Conservation (phyloP, 495 filamentous ascomycete species). For the Aspergillus steynii region DNA sequence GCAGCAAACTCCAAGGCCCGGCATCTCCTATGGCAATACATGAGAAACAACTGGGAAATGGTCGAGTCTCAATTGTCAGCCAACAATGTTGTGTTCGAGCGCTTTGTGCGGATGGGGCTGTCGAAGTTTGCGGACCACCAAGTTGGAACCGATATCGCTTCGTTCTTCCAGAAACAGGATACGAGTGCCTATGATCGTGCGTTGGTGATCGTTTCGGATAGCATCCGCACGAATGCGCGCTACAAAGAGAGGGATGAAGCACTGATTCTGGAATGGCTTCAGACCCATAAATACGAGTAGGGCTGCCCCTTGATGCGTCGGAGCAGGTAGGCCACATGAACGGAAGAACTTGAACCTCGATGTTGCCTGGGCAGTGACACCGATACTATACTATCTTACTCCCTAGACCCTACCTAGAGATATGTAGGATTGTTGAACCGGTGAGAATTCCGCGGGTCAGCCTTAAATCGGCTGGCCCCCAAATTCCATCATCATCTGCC, state of each 20-base stretch:
- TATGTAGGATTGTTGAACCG: too few species aligned
- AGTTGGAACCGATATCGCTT: constrained; percentile 72
- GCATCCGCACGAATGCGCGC: constrained; percentile 70
- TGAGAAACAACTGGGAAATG: constrained; percentile 74
- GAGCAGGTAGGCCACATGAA: not conserved
- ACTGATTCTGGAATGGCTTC: constrained; percentile 70
- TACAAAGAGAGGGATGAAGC: constrained; percentile 74
- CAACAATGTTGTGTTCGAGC: constrained; percentile 85
- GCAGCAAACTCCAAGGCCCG: constrained; percentile 70
- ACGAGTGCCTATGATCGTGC: constrained; percentile 78
- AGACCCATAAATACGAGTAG: constrained; percentile 56
- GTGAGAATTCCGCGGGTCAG: too few species aligned
- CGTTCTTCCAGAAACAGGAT: constrained; percentile 82
- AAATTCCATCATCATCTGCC: too few species aligned
- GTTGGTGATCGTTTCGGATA: constrained; percentile 76
- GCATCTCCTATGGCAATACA: constrained; percentile 75
- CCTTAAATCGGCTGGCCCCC: too few species aligned
- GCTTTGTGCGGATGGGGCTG: constrained; percentile 76
- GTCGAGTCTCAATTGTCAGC: constrained; percentile 67
- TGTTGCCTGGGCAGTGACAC: too few species aligned
- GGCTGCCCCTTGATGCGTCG: too few species aligned
- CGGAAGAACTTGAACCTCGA: not conserved
- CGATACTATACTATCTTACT: too few species aligned
- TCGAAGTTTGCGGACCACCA: constrained; percentile 71
- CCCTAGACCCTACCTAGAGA: too few species aligned